Conservation (phyloP, 1,284 basidiomycete genomes). For the Apiotrichum gracile region DNA sequence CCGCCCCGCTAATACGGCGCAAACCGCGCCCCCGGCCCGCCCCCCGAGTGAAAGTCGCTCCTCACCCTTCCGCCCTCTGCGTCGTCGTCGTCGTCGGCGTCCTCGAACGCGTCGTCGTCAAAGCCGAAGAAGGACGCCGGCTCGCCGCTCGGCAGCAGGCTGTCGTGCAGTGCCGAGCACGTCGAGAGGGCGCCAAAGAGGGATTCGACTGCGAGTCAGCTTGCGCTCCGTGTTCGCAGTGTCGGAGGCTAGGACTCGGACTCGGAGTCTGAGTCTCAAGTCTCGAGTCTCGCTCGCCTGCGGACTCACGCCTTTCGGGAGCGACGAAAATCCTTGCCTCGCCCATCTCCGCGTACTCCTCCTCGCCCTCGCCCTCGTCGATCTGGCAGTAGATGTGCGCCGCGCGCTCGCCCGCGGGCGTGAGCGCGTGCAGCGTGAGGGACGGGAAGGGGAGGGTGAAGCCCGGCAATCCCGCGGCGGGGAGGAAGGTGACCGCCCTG, state of each 20-base stretch:
- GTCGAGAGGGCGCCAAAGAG: conserved; percentile 83
- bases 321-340: conserved; percentile 70
- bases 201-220: conserved; percentile 59
- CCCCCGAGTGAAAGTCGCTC: conserved; percentile 70
- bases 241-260: no score
- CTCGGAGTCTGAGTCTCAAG: no score
- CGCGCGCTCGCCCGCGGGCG: conserved; percentile 53
- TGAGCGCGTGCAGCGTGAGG: conserved; percentile 82
- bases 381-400: conserved; percentile 85
- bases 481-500: conserved; percentile 72
- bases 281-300: no score
- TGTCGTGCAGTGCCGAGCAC: conserved; percentile 84
- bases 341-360: conserved; percentile 57
- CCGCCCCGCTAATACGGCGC: conserved; percentile 69
- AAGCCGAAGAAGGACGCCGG: conserved; percentile 38
- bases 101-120: conserved; percentile 51
- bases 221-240: no score
- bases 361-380: conserved; percentile 55
- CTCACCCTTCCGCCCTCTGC: conserved; percentile 74
- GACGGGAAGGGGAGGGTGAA: conserved; percentile 75
- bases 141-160: conserved; percentile 54
- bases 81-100: conserved; percentile 4
- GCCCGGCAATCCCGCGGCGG: conserved; percentile 53
- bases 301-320: conserved; percentile 60
- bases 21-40: conserved; percentile 59